phyloP scores from a whole-genome alignment of 345 rosid genomes.

The Melaleuca alternifolia region DNA sequence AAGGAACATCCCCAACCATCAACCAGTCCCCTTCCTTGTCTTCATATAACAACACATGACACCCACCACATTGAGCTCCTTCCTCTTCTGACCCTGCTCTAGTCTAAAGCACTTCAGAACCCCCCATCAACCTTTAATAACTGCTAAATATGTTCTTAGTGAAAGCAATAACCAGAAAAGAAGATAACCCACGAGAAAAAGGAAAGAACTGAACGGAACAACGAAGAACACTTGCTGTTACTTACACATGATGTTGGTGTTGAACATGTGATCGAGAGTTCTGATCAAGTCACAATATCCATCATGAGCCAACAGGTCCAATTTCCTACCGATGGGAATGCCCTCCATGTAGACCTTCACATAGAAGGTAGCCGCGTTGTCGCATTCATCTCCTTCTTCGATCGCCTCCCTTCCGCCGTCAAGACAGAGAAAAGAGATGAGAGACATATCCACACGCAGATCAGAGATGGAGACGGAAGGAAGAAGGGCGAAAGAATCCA shows the following conservation, averaged over 20 bases:
- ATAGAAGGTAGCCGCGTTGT: slow-evolving; percentile 50
- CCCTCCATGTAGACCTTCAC: slow-evolving; percentile 99
- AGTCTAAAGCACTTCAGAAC: not conserved
- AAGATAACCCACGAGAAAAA: slow-evolving; percentile 1
- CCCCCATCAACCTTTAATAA: not conserved
- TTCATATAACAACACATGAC: slow-evolving; percentile 79
- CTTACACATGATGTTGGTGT: slow-evolving; percentile 59
- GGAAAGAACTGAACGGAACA: not conserved
- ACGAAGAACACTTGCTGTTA: not conserved
- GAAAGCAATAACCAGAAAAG: not conserved
- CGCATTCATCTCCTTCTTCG: slow-evolving; percentile 44
- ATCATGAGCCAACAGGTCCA: slow-evolving; percentile 64
- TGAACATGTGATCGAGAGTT: slow-evolving; percentile 80
- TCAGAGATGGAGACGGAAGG: not conserved
- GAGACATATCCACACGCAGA: not conserved
- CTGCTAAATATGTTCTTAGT: not conserved
- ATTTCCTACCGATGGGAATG: slow-evolving; percentile 86
- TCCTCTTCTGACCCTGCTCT: slow-evolving; percentile 70
- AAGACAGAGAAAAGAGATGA: not conserved
- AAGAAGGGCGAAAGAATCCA: not conserved
- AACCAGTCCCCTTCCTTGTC: slow-evolving; percentile 98
- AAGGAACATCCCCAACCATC: slow-evolving; percentile 98
- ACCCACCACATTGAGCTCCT: slow-evolving; percentile 34
- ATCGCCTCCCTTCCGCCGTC: not conserved
- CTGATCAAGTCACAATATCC: slow-evolving; percentile 60